Evolutionary conservation across 371 early-diverging fungal species (phyloP).

Genomic region (Mortierella sp.): DNA sequence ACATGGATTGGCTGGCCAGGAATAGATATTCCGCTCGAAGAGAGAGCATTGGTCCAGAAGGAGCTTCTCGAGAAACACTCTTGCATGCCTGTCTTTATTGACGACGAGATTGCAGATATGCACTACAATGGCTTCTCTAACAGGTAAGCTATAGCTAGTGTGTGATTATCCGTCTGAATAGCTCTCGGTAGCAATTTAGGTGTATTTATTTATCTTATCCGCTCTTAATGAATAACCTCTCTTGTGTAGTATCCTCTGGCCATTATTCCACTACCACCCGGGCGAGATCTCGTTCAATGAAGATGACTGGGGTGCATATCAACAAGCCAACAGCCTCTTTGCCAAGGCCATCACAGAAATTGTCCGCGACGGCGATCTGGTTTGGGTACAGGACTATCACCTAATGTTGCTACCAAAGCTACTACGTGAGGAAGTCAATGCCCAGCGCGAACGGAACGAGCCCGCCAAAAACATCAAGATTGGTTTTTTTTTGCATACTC

Average conservation of each 20-base stretch:
- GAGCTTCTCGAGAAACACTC: slow-evolving; percentile 86
- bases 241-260: slow-evolving; percentile 94
- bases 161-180: background rate
- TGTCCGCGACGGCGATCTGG: slow-evolving; percentile 93
- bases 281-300: slow-evolving; percentile 97
- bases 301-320: slow-evolving; percentile 96
- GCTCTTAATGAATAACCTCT: background rate
- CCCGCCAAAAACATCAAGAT: slow-evolving; percentile 85
- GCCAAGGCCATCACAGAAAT: slow-evolving; percentile 87
- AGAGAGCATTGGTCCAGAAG: slow-evolving; percentile 80
- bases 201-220: too few species aligned
- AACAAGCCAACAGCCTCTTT: slow-evolving; percentile 92
- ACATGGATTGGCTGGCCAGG: slow-evolving; percentile 99
- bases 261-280: slow-evolving; percentile 98
- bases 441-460: slow-evolving; percentile 45
- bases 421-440: slow-evolving; percentile 74
- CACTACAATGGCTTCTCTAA: slow-evolving; percentile 99
- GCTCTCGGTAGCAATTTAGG: too few species aligned
- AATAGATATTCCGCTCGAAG: slow-evolving; percentile 86
- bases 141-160: slow-evolving; percentile 60
- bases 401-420: slow-evolving; percentile 96
- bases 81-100: slow-evolving; percentile 97
- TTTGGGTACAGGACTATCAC: slow-evolving; percentile 99
- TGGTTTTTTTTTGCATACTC: slow-evolving; percentile 99
- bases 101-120: slow-evolving; percentile 95